Evolutionary conservation across 495 filamentous ascomycete genomes (phyloP).

Genomic region (Polyplosphaeria fusca): DNA sequence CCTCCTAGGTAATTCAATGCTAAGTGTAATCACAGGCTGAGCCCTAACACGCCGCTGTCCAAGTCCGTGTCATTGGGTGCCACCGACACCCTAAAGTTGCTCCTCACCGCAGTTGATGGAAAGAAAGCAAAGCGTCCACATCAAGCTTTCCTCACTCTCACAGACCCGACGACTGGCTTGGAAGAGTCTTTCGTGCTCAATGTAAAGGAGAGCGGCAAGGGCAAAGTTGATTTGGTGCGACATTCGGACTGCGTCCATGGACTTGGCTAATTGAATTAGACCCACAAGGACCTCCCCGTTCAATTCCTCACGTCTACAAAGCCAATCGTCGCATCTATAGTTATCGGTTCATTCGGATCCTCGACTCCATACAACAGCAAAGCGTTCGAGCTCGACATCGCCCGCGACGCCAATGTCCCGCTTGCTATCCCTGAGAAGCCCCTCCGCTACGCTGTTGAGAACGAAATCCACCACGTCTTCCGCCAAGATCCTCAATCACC

Average conservation of each 20-base stretch:
- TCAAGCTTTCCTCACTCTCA: slow-evolving; percentile 84
- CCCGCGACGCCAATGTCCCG: slow-evolving; percentile 58
- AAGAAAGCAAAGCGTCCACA: slow-evolving; percentile 78
- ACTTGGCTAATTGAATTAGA: slow-evolving; percentile 51
- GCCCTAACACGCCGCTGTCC: slow-evolving; percentile 58
- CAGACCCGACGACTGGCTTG: slow-evolving; percentile 68
- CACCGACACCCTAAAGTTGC: slow-evolving; percentile 75
- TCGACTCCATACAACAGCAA: slow-evolving; percentile 61
- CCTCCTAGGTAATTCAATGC: background rate
- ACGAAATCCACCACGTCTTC: slow-evolving; percentile 92
- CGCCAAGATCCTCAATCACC: slow-evolving; percentile 72
- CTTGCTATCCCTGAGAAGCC: slow-evolving; percentile 60
- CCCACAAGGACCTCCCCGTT: slow-evolving; percentile 82
- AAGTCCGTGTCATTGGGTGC: slow-evolving; percentile 62
- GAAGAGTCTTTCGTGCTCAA: slow-evolving; percentile 86
- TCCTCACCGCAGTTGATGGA: slow-evolving; percentile 75
- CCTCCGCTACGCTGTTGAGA: slow-evolving; percentile 72
- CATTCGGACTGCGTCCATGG: background rate
- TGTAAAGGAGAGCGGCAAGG: slow-evolving; percentile 85
- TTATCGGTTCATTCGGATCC: slow-evolving; percentile 83
- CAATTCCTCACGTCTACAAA: slow-evolving; percentile 68
- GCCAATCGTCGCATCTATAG: slow-evolving; percentile 70
- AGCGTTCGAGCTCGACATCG: slow-evolving; percentile 65
- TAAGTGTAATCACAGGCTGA: slow-evolving; percentile 51
- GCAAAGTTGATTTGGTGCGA: slow-evolving; percentile 75